Conservation (phyloP, 1,284 basidiomycete species). For the Irpex sp. region DNA sequence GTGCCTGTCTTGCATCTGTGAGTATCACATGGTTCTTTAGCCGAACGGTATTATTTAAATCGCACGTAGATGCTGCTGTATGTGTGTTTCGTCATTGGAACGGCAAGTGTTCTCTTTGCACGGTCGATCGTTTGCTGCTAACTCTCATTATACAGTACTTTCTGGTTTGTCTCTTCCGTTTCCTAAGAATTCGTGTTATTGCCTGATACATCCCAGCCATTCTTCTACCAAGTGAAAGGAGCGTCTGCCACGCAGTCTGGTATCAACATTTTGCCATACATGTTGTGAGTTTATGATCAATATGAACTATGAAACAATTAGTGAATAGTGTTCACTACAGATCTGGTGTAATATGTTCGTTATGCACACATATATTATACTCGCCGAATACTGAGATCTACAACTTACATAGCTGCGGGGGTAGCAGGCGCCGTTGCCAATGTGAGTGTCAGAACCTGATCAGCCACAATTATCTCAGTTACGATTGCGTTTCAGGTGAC, state of each 20-base stretch:
- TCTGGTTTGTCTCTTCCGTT: neutral
- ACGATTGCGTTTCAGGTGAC: neutral
- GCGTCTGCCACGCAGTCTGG: neutral
- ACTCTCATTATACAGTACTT: neutral
- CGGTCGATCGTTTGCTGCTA: neutral
- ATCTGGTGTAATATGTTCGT: slow-evolving; percentile 2
- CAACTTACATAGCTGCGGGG: neutral
- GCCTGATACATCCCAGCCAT: neutral
- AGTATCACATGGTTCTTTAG: neutral
- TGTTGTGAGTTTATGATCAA: neutral
- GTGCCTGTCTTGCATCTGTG: neutral
- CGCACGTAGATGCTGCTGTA: neutral
- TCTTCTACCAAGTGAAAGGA: slow-evolving; percentile 4
- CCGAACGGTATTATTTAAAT: neutral
- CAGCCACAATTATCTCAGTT: neutral
- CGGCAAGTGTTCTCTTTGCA: neutral
- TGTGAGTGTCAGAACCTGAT: neutral
- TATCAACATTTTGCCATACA: slow-evolving; percentile 1
- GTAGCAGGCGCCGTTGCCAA: neutral
- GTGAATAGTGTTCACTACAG: neutral
- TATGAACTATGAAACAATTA: no score
- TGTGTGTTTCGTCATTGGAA: neutral
- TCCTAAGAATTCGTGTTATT: no score
- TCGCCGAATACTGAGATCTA: neutral
- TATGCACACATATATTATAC: neutral